Conservation (phyloP, 495 filamentous ascomycete species). For the Aspergillus campestris region DNA sequence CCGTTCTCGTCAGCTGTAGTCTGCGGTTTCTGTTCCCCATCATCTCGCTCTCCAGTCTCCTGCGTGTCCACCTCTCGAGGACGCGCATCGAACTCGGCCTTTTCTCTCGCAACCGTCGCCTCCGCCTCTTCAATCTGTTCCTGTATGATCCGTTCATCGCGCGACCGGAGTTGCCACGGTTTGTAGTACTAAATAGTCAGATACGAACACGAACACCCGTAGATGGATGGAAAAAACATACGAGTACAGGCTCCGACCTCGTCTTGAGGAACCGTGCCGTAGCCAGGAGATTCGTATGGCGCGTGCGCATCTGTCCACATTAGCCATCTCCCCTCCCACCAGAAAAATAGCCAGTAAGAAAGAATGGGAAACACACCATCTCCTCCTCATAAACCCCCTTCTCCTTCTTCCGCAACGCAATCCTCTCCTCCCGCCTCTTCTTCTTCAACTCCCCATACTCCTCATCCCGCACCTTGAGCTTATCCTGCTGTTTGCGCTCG, state of each 20-base stretch:
- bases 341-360: neutral
- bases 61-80: conserved; percentile 13
- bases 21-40: conserved; percentile 7
- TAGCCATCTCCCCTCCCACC: conserved; percentile 2
- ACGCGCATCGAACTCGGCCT: conserved; percentile 39
- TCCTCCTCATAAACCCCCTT: conserved; percentile 72
- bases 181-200: conserved; percentile 64
- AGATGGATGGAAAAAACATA: conserved; percentile 34
- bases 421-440: conserved; percentile 53
- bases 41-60: conserved; percentile 1
- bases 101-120: conserved; percentile 41
- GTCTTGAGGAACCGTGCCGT: conserved; percentile 72
- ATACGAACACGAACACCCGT: neutral
- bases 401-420: conserved; percentile 51
- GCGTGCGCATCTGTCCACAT: conserved; percentile 61
- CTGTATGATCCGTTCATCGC: conserved; percentile 53
- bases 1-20: neutral
- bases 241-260: conserved; percentile 63
- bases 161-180: conserved; percentile 66
- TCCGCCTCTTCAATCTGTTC: conserved; percentile 51
- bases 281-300: conserved; percentile 63
- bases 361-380: conserved; percentile 48
- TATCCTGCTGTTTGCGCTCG: conserved; percentile 81
- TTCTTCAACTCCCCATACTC: conserved; percentile 61
- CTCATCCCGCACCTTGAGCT: conserved; percentile 64